Base-by-base conservation (phyloP, 805 yeast species). In the Candida corydali region DNA sequence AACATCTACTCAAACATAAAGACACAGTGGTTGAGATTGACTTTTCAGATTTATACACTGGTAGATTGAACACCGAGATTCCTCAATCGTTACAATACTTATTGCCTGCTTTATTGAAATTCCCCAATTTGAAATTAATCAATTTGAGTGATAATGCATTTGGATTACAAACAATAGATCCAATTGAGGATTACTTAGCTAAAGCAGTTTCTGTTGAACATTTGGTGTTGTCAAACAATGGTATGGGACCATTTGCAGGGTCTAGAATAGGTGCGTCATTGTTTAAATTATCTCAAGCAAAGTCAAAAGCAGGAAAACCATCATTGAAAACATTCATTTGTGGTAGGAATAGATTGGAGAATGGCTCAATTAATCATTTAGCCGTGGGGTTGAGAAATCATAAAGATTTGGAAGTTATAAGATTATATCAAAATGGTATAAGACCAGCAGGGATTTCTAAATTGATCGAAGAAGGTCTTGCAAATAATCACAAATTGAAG, bases 181-280 rank as follows among this genome's bases (percentile, higher is more conserved):
- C 93, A 7, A 72, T 93, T 38, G 96, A 93, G 56, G 71, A 69
- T 18, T 88, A 81, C 51, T 69, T 93, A 40, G 66, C 85, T 9
- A 71, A 81, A 49, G 95, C 91, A 24, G 73, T 77, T 12, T 79
- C 94, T 17, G 65, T 93, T 38, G 83, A 86, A 61, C 96, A 93
- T 57, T 74, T 93, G 59, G 80, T 86, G 47, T 70, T 93, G 44
- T 82, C 96, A 32, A 93, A 93, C 64, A 93, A 93, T 59, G 99
- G 99, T 38, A 82, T 93, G 79, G 99, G 99, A 24, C 99, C 99
- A 17, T 84, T 84, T 57, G 95, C 98, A 1, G 98, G 99, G 51
- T 82, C 91, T 39, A 77, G 95, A 57, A 85, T 93, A 43, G 99
- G 97, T 42, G 78, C 79, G 50, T 86, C 96, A 3, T 74, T 93